Evolutionary conservation across 129 eudicot genomes (phyloP).

Genomic region (Mikania micrantha): DNA sequence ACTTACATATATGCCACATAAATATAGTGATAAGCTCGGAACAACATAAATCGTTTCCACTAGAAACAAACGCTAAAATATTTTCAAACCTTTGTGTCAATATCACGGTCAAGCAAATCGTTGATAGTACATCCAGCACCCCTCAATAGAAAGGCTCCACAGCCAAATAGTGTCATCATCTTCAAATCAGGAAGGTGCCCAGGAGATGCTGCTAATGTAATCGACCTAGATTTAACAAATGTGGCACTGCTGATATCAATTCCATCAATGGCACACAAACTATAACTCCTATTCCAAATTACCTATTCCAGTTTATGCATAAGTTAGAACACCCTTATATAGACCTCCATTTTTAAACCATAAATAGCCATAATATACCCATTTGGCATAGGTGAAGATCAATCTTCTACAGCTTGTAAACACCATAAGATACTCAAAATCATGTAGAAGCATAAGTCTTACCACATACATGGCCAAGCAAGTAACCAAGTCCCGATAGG

Average conservation of each 20-base stretch:
- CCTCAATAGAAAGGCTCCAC: constrained; percentile 84
- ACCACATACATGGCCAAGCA: constrained; percentile 97
- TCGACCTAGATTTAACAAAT: constrained; percentile 59
- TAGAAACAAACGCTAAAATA: background rate
- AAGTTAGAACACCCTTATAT: background rate
- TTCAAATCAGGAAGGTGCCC: constrained; percentile 86
- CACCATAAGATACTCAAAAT: background rate
- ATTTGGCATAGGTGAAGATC: background rate
- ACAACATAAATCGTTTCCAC: background rate
- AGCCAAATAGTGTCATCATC: constrained; percentile 85
- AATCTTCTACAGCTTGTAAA: background rate
- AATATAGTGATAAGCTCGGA: background rate
- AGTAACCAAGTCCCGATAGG: constrained; percentile 94
- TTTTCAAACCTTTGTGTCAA: constrained; percentile 68
- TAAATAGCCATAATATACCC: background rate
- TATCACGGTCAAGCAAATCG: constrained; percentile 91
- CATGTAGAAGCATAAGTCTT: constrained; percentile 10
- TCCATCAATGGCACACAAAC: background rate
- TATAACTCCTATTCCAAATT: background rate
- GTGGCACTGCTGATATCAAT: background rate
- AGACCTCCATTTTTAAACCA: background rate
- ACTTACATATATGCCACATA: background rate
- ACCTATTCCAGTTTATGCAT: background rate
- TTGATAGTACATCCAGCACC: constrained; percentile 97
- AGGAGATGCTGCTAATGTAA: constrained; percentile 74